These are phyloP conservation scores for Pythium grandisporangium DNA, from an alignment of 352 stramenopile genomes.

Conservation along the genomic window DNA sequence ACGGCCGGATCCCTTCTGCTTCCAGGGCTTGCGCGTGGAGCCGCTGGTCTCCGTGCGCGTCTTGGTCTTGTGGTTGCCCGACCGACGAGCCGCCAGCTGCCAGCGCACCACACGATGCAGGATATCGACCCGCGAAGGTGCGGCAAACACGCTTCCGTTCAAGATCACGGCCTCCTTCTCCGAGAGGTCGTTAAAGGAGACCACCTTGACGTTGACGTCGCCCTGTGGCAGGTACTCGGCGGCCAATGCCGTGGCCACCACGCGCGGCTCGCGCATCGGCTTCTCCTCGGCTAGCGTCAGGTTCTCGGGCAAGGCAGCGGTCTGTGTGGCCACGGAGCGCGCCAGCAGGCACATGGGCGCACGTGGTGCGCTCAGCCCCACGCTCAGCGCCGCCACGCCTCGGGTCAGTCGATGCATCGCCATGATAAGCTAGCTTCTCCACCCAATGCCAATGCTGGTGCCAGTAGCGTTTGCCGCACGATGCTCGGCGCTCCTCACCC, in stretches of 20 bases:
- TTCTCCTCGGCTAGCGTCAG: slow-evolving; percentile 69
- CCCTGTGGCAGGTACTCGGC: slow-evolving; percentile 41
- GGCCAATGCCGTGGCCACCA: slow-evolving; percentile 50
- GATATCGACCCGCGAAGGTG: slow-evolving; percentile 75
- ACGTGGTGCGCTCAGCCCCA: slow-evolving; percentile 34
- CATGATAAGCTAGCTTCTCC: too few relatives aligned
- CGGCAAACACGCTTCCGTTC: slow-evolving; percentile 64
- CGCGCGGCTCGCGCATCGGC: slow-evolving; percentile 44
- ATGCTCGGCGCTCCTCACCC: too few relatives aligned
- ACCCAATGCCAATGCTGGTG: too few relatives aligned
- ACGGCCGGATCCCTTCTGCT: slow-evolving; percentile 82
- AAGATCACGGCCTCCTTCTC: slow-evolving; percentile 46
- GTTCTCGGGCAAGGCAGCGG: slow-evolving; percentile 37
- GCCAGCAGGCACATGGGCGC: slow-evolving; percentile 19
- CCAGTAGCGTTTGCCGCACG: too few relatives aligned
- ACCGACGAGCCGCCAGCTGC: slow-evolving; percentile 76
- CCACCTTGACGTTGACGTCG: slow-evolving; percentile 56
- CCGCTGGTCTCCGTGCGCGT: slow-evolving; percentile 81
- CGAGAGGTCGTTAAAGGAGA: slow-evolving; percentile 38
- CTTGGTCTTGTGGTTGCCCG: slow-evolving; percentile 86
- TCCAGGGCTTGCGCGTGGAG: slow-evolving; percentile 83
- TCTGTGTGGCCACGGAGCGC: slow-evolving; percentile 24
- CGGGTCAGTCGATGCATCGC: slow-evolving; percentile 52
- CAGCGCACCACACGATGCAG: slow-evolving; percentile 84
- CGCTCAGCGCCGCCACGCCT: slow-evolving; percentile 40